Conservation (phyloP, 257 asterid species). For the Solanum tarijense region DNA sequence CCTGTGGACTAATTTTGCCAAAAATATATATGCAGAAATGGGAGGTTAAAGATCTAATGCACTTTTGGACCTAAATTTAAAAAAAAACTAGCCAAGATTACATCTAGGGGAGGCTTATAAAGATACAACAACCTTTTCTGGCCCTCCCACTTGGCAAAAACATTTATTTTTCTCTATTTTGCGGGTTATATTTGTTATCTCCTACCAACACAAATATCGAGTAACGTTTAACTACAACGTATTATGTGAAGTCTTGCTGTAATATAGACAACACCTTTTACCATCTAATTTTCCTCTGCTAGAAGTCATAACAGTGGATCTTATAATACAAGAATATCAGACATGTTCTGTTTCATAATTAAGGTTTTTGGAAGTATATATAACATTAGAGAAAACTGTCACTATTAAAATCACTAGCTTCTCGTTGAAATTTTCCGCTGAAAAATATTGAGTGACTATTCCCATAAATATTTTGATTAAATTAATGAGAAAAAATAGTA, state of each 20-base stretch:
- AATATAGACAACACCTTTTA: background rate
- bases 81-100: background rate
- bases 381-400: background rate
- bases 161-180: background rate
- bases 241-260: background rate
- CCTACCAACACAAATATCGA: background rate
- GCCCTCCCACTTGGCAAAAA: background rate
- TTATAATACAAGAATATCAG: background rate
- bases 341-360: background rate
- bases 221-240: background rate
- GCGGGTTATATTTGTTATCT: background rate
- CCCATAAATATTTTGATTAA: background rate
- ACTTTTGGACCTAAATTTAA: background rate
- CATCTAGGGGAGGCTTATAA: background rate
- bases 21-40: background rate
- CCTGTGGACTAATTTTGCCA: background rate
- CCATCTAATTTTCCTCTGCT: background rate
- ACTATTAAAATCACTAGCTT: background rate
- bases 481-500: background rate
- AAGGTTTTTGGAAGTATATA: background rate
- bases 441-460: background rate
- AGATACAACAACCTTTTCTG: background rate
- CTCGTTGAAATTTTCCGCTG: background rate
- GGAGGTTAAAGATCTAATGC: background rate
- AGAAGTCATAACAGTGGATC: background rate